Percentiles rank a stretch among this genome's conserved stretches.
Evolutionary conservation across 169 alveolate species (phyloP).

Genomic region (Babesia bigemina): DNA sequence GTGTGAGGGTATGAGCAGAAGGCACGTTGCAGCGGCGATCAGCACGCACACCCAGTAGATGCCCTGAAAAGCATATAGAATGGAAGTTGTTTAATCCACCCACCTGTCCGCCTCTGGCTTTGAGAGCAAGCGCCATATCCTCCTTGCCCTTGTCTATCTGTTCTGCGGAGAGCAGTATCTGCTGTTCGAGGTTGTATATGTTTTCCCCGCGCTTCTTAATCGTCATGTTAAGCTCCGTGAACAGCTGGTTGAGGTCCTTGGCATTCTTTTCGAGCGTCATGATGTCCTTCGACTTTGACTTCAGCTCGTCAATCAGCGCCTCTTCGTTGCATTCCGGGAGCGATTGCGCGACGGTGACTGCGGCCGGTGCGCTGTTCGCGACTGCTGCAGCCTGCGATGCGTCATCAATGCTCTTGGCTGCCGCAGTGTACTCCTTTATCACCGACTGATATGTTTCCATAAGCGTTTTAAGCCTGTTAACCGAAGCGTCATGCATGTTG

Average conservation of each 20-base stretch:
- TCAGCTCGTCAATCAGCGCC: conserved; percentile 44
- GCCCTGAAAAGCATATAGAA: conserved; percentile 9
- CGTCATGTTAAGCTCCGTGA: conserved; percentile 46
- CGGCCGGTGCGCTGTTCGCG: neutral
- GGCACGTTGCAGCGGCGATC: conserved; percentile 46
- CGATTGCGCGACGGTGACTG: neutral
- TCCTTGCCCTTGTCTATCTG: conserved; percentile 68
- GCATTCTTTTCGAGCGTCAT: conserved; percentile 54
- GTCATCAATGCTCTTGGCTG: conserved; percentile 35
- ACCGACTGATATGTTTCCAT: conserved; percentile 68
- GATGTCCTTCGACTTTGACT: conserved; percentile 46
- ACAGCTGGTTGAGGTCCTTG: conserved; percentile 55
- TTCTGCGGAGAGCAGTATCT: conserved; percentile 59
- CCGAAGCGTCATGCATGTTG: conserved; percentile 67
- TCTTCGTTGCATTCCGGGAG: neutral
- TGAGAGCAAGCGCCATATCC: conserved; percentile 35
- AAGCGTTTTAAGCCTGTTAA: conserved; percentile 58
- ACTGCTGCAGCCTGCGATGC: neutral
- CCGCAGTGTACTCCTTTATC: conserved; percentile 55
- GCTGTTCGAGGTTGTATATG: conserved; percentile 60
- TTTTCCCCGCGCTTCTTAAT: conserved; percentile 68
- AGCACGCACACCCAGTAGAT: conserved; percentile 48
- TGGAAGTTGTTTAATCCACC: neutral
- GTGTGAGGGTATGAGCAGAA: conserved; percentile 56
- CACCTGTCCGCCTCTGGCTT: conserved; percentile 21